Conservation (phyloP, 495 filamentous ascomycete genomes). For the Halenospora varia region DNA sequence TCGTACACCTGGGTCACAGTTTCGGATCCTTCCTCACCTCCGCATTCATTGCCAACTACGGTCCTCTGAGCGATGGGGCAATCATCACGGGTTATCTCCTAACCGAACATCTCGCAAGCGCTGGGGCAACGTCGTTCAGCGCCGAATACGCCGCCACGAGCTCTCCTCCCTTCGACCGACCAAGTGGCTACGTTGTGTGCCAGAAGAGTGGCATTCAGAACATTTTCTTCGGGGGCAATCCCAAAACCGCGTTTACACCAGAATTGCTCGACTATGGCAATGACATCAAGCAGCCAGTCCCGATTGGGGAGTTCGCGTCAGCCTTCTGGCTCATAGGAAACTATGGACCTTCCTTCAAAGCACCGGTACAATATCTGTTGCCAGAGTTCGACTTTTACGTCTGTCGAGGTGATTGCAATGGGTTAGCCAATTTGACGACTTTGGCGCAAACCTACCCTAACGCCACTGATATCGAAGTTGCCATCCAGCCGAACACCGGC, state of each 20-base stretch:
- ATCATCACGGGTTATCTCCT: constrained; percentile 33
- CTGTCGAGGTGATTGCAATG: not conserved
- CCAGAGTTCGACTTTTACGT: constrained; percentile 10
- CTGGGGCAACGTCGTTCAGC: constrained; percentile 6
- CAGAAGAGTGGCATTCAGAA: not conserved
- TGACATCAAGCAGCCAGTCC: not conserved
- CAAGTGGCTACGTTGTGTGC: not conserved
- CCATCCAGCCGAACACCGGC: constrained; percentile 29
- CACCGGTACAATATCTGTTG: constrained; percentile 24
- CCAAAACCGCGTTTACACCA: constrained; percentile 7
- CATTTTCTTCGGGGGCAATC: not conserved
- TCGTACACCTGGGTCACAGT: constrained; percentile 29
- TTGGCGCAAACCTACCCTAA: constrained; percentile 20
- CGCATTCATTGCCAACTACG: constrained; percentile 21
- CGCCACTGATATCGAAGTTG: constrained; percentile 26
- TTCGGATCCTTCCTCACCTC: constrained; percentile 27
- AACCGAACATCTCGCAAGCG: not conserved
- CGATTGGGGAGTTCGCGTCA: not conserved
- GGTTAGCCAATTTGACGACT: constrained; percentile 8
- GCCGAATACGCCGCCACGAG: constrained; percentile 26
- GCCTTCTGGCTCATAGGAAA: constrained; percentile 8
- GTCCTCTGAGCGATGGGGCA: constrained; percentile 23
- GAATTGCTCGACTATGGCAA: not conserved
- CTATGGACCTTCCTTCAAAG: constrained; percentile 18
- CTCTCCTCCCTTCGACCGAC: constrained; percentile 7